Base-by-base conservation (phyloP, 768 basidiomycete genomes). In the Lactifluus rugatus region DNA sequence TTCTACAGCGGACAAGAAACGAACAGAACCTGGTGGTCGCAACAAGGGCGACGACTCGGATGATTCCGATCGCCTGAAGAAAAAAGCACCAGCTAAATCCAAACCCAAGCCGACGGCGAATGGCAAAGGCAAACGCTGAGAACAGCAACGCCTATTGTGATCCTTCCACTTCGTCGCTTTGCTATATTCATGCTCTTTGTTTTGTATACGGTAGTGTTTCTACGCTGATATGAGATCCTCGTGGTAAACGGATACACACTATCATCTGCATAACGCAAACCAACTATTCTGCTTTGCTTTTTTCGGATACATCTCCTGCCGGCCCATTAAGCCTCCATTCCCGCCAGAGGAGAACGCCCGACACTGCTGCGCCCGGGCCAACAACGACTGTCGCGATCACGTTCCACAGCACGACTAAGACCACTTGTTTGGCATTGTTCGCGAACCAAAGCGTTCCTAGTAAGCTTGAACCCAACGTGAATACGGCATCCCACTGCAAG, bases 1-100 rank as follows among this genome's bases (percentile, higher is more conserved):
- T n/a, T 11, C 9, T 44, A 41, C 61, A 74, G 76, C 76, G 19
- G 80, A 81, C 68, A 76, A 78, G 62, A 78, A 78, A 56, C 69
- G 71, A 19, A 60, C 63, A 9, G 71, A 74, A 25, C 67, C 57
- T 19, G 70, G 69, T 14, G 56, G 69, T 13, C 56, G 39, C 25
- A 10, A 3, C 3, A 64, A 47, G 47, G 73, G 63, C 6, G 59
- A 70, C 51, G 73, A 72, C 7, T 75, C 75, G 3, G 75, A 75
- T 51, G 75, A 71, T 34, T 72, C 71, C 9, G 74, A 75, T 45
- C 68, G 71, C 13, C 73, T 72, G 7, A 75, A 73, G 69, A 75
- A 75, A 66, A 75, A 75, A 60, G 61, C 66, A 48, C 61, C 70
- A 31, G 39, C 65, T 7, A 71, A 70, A 58, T 57, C 60, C 17